phyloP scores from a whole-genome alignment of 2,329 filamentous ascomycete genomes.

The Colletotrichum sp. region DNA sequence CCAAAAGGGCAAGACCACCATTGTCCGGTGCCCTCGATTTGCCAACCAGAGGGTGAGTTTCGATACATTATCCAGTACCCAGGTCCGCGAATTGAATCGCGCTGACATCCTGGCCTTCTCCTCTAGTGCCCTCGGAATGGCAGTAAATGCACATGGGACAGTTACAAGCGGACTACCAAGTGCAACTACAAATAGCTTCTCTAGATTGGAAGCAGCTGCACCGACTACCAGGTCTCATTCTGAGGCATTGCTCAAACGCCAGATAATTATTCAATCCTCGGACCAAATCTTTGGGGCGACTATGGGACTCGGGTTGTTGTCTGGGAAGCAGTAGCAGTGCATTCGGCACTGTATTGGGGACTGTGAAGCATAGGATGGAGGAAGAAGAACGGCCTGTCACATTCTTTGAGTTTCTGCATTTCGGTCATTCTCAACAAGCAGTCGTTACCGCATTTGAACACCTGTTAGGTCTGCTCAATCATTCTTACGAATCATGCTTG shows the following conservation, averaged over 20 bases:
- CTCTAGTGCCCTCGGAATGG: neutral
- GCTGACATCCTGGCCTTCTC: fast-evolving
- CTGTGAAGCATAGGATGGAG: fast-evolving
- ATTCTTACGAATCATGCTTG: fast-evolving
- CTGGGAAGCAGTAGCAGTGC: neutral
- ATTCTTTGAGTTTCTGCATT: neutral
- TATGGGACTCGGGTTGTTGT: no score
- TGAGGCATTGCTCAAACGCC: no score
- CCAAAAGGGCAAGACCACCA: neutral
- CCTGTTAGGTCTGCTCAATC: neutral
- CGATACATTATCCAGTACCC: fast-evolving
- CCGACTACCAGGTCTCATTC: no score
- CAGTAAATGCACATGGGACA: neutral
- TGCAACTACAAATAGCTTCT: neutral
- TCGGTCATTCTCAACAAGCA: fast-evolving
- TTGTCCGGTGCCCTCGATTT: neutral
- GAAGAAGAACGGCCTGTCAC: fast-evolving
- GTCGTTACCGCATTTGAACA: neutral
- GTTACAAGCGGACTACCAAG: neutral
- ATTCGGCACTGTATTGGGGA: fast-evolving
- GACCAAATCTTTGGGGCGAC: no score
- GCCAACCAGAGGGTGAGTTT: neutral
- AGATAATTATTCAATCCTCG: no score
- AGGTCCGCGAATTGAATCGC: fast-evolving
- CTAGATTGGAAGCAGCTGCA: neutral